These are phyloP conservation scores for Zymoseptoria crescenta DNA, from an alignment of 2,329 filamentous ascomycete genomes.

Conservation along the genomic window DNA sequence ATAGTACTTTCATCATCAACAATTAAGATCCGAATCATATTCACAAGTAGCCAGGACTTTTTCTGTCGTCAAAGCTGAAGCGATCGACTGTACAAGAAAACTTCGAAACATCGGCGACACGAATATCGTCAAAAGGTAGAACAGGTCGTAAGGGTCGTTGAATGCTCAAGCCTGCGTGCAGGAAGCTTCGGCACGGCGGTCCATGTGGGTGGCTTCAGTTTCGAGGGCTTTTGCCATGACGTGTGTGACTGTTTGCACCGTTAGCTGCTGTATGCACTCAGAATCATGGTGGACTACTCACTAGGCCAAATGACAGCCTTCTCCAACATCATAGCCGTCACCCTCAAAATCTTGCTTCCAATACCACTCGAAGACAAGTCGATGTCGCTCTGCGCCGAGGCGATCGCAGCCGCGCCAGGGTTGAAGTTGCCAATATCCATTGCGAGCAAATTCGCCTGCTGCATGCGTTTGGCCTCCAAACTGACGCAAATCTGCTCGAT, in stretches of 20 bases:
- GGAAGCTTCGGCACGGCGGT: conserved; percentile 50
- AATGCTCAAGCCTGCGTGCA: conserved; percentile 1
- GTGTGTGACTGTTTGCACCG: conserved; percentile 50
- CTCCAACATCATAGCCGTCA: conserved; percentile 80
- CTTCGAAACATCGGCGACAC: conserved; percentile 1
- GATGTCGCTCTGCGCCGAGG: conserved; percentile 31
- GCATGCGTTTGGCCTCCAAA: conserved; percentile 66
- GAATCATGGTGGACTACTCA: conserved; percentile 46
- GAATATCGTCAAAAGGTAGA: background rate
- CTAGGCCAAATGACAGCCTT: conserved; percentile 89
- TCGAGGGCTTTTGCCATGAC: conserved; percentile 60
- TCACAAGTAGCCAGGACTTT: background rate
- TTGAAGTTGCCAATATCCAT: conserved; percentile 39
- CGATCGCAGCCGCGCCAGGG: conserved; percentile 38
- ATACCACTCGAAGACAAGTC: conserved; percentile 58
- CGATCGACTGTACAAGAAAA: background rate
- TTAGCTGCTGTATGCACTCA: conserved; percentile 7
- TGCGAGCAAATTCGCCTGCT: conserved; percentile 46
- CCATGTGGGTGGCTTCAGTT: conserved; percentile 56
- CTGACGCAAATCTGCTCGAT: conserved; percentile 69
- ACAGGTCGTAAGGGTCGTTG: conserved; percentile 2
- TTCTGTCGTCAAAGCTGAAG: background rate
- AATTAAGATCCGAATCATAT: background rate
- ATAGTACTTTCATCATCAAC: background rate
- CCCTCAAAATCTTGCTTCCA: conserved; percentile 72